Evolutionary conservation across 2,329 filamentous ascomycete species (phyloP).

Genomic region (Sarocladium strictum): DNA sequence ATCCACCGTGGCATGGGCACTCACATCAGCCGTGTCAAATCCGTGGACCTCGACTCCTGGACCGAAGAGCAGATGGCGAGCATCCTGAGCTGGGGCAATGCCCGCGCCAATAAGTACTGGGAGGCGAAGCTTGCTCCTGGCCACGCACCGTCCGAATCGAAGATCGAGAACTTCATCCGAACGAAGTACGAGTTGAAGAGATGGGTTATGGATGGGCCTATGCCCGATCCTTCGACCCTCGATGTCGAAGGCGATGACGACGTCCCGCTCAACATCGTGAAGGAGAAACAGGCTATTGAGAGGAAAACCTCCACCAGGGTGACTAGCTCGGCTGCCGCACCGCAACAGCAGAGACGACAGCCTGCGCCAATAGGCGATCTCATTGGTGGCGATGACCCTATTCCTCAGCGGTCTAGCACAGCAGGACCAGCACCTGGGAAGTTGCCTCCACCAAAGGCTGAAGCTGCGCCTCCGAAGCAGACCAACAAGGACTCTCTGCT

Average conservation of each 20-base stretch:
- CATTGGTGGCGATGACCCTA: conserved; percentile 69
- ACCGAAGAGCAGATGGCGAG: conserved; percentile 96
- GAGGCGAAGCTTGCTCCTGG: conserved; percentile 87
- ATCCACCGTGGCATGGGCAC: conserved; percentile 99
- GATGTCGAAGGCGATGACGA: conserved; percentile 85
- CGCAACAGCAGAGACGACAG: conserved; percentile 11
- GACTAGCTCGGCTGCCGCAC: conserved; percentile 10
- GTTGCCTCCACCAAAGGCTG: conserved; percentile 53
- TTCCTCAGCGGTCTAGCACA: conserved; percentile 67
- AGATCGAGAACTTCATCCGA: conserved; percentile 99
- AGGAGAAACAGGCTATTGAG: conserved; percentile 60
- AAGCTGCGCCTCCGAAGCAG: conserved; percentile 60
- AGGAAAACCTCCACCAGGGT: conserved; percentile 41
- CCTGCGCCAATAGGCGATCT: conserved; percentile 62
- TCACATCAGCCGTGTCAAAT: conserved; percentile 97
- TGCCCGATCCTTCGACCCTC: conserved; percentile 85
- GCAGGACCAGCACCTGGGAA: conserved; percentile 58
- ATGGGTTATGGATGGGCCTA: conserved; percentile 97
- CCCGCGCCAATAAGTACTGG: conserved; percentile 97
- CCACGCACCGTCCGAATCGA: conserved; percentile 89
- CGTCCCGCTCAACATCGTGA: conserved; percentile 56
- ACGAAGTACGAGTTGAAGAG: conserved; percentile 98
- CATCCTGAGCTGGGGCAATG: conserved; percentile 92
- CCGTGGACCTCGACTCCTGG: conserved; percentile 96
- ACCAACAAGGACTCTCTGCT: conserved; percentile 85